A percentile compares a stretch with the other conserved stretches of the same genome.
These are phyloP conservation scores for Trametes hirsuta DNA, from an alignment of 1,284 basidiomycete genomes.

Conservation along the genomic window DNA sequence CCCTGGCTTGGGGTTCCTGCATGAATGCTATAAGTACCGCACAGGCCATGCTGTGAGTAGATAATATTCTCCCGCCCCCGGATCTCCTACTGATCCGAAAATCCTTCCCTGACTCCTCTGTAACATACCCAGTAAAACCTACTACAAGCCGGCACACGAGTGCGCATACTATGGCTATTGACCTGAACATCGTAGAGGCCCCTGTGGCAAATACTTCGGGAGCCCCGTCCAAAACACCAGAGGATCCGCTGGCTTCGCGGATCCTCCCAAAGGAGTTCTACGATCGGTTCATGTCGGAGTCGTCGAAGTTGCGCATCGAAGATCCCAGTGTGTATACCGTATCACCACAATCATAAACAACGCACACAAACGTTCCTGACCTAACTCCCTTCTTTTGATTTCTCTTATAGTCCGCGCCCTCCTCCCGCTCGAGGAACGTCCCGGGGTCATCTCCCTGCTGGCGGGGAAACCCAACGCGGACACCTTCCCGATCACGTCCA, in stretches of 20 bases:
- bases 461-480: conserved; percentile 87
- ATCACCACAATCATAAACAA: background rate
- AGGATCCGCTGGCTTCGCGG: conserved; percentile 8
- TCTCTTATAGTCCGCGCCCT: conserved; percentile 43
- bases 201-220: background rate
- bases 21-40: conserved; percentile 1
- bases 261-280: conserved; percentile 53
- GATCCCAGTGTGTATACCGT: conserved; percentile 54
- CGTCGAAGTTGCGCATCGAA: conserved; percentile 54
- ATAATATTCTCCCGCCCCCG: background rate
- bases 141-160: background rate
- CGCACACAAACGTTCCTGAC: background rate
- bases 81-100: background rate
- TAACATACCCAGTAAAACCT: background rate
- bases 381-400: too few species aligned
- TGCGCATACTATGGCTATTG: background rate
- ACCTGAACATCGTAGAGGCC: background rate
- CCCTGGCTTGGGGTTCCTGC: background rate
- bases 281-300: conserved; percentile 52
- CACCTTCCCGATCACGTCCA: conserved; percentile 87
- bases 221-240: background rate
- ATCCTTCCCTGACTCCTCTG: background rate
- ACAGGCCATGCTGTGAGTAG: background rate
- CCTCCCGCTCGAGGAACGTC: conserved; percentile 75
- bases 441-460: conserved; percentile 84